These are phyloP conservation scores for Didymella arachidicola DNA, from an alignment of 2,329 filamentous ascomycete genomes.

Conservation along the genomic window DNA sequence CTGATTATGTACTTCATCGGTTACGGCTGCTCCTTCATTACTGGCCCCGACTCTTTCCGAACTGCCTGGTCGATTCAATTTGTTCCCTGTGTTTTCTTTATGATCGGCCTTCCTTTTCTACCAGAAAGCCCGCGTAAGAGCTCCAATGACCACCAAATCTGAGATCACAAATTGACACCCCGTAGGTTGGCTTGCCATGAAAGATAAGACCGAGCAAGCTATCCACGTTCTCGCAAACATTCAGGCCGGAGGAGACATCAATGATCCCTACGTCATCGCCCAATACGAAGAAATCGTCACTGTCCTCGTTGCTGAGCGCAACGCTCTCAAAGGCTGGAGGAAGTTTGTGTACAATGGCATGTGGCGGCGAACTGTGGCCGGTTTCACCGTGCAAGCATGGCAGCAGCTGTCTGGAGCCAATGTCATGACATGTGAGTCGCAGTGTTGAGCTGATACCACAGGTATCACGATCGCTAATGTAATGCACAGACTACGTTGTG, in stretches of 20 bases:
- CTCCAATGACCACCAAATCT: not conserved
- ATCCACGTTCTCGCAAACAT: slow-evolving; percentile 55
- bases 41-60: slow-evolving; percentile 51
- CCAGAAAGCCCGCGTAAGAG: slow-evolving; percentile 54
- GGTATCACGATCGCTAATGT: slow-evolving; percentile 31
- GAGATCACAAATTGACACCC: not conserved
- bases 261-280: slow-evolving; percentile 58
- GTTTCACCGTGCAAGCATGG: slow-evolving; percentile 66
- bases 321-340: slow-evolving; percentile 50
- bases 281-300: slow-evolving; percentile 59
- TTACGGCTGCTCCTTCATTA: slow-evolving; percentile 56
- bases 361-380: slow-evolving; percentile 65
- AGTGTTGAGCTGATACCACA: not conserved
- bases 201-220: slow-evolving; percentile 56
- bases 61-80: slow-evolving; percentile 59
- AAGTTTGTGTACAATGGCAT: slow-evolving; percentile 62
- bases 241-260: slow-evolving; percentile 54
- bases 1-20: slow-evolving; percentile 56
- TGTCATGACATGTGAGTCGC: slow-evolving; percentile 36
- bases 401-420: slow-evolving; percentile 58
- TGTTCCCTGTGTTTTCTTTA: slow-evolving; percentile 55
- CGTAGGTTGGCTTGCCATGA: slow-evolving; percentile 56
- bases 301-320: slow-evolving; percentile 53
- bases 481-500: slow-evolving; percentile 58
- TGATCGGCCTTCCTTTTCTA: slow-evolving; percentile 56